Evolutionary conservation across 1,139 yeast species (phyloP), one percentile per base, ranked within the genome.

Genomic region (Geotrichum aggregatum): DNA sequence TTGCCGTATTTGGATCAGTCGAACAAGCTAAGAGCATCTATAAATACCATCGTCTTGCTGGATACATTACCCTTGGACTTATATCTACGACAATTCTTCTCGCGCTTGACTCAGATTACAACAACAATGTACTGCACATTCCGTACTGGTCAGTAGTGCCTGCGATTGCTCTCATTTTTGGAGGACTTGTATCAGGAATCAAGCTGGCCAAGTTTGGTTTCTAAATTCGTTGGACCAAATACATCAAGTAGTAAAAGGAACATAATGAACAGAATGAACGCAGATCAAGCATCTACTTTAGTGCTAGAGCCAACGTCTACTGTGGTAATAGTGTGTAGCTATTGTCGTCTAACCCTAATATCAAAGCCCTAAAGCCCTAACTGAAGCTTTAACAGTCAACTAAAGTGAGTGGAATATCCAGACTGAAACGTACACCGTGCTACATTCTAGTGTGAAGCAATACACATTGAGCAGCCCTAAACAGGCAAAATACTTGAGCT

Each of bases 21-120:
- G 49, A 45, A 34, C 54, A 52, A 18, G 70, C 66, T 16, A 63
- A 63, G 55, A 44, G 52, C 19, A 44, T 62, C 33, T 66, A 66
- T 61, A 65, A 64, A 56, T 66, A 57, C 54, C 70, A 66, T 52
- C 57, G 70, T 18, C 54, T 58, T 10, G 58, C 56, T 1, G 70
- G 70, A 6, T 66, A 66, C 50, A 18, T 56, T 14, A 56, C 56
- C 10, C 44, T 66, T 31, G 49, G 39, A 6, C 51, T 63, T 44
- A 47, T 59, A 10, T 46, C 58, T 5, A 34, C 54, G n/a, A 65
- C 68, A 0, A 56, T 60, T 10, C 44, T 61, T 19, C 56, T 63
- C 41, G 64, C 68, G 1, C 55, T 66, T 14, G 59, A 61, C 40
- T 61, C 69, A 3, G 61, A 58, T 43, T 66, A 58, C 56, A 65